These are phyloP conservation scores for Petunia hybrid DNA, from an alignment of 305 asterid species.

Conservation along the genomic window DNA sequence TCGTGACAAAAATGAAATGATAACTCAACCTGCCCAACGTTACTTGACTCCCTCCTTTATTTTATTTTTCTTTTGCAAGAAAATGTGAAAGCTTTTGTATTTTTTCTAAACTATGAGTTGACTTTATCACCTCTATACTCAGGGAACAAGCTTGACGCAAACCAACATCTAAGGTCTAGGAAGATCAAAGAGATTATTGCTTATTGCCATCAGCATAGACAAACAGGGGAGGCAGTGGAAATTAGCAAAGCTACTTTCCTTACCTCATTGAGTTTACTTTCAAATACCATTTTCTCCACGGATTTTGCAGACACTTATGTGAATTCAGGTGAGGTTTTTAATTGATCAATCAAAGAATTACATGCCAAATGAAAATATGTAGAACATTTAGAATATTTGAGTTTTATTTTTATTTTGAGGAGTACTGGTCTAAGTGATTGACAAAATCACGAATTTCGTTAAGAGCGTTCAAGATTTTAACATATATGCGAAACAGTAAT, in stretches of 20 bases:
- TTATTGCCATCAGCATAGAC: slow-evolving; percentile 30
- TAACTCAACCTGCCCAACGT: not conserved
- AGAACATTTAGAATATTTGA: no score
- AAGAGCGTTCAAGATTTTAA: no score
- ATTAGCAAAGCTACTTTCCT: slow-evolving; percentile 42
- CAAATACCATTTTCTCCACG: slow-evolving; percentile 44
- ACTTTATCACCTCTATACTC: slow-evolving; percentile 1
- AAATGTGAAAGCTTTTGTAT: not conserved
- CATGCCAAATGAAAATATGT: no score
- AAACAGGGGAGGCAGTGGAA: slow-evolving; percentile 33
- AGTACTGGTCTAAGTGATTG: no score
- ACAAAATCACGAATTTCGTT: no score
- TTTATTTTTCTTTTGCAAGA: not conserved
- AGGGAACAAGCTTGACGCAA: slow-evolving; percentile 54
- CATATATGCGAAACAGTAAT: no score
- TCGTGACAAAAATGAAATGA: not conserved
- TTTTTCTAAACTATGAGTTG: not conserved
- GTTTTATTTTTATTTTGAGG: no score
- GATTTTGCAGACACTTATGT: slow-evolving; percentile 39
- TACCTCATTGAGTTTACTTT: slow-evolving; percentile 42
- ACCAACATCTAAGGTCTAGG: slow-evolving; percentile 39
- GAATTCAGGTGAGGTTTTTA: not conserved
- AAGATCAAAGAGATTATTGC: slow-evolving; percentile 41
- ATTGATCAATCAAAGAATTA: no score
- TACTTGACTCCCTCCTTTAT: not conserved